Conservation (phyloP, 257 asterid genomes). For the Forsythia viridissima region DNA sequence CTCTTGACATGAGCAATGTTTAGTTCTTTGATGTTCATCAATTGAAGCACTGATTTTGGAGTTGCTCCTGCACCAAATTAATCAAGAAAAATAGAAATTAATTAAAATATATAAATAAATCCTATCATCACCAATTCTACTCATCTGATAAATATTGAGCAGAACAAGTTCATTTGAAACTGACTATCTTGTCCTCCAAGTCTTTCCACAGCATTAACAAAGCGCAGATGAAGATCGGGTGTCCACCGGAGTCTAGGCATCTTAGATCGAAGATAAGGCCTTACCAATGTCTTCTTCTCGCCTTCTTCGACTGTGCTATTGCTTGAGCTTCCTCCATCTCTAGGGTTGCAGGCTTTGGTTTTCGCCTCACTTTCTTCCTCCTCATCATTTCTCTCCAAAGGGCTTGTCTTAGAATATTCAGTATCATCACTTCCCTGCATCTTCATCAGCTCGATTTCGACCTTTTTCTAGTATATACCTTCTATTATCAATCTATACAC, state of each 20-base stretch:
- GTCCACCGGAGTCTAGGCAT: conserved; percentile 89
- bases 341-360: conserved; percentile 30
- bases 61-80: conserved; percentile 68
- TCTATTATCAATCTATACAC: conserved; percentile 23
- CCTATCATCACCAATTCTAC: neutral
- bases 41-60: conserved; percentile 73
- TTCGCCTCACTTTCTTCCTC: conserved; percentile 40
- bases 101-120: neutral
- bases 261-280: conserved; percentile 87
- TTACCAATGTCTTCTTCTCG: conserved; percentile 58
- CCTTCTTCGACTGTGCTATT: conserved; percentile 69
- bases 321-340: conserved; percentile 80
- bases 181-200: conserved; percentile 89
- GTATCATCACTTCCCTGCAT: conserved; percentile 51
- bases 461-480: neutral
- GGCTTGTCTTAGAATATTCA: conserved; percentile 39
- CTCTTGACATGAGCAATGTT: conserved; percentile 92
- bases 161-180: conserved; percentile 15
- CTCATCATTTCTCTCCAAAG: conserved; percentile 37
- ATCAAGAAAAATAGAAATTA: neutral
- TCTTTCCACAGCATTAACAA: conserved; percentile 69
- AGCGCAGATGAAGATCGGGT: conserved; percentile 78
- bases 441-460: neutral
- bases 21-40: conserved; percentile 80
- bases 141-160: neutral